Evolutionary conservation across 2,329 filamentous ascomycete species (phyloP), one percentile per base, ranked within the genome.

Genomic region (Pseudogymnoascus sp.): DNA sequence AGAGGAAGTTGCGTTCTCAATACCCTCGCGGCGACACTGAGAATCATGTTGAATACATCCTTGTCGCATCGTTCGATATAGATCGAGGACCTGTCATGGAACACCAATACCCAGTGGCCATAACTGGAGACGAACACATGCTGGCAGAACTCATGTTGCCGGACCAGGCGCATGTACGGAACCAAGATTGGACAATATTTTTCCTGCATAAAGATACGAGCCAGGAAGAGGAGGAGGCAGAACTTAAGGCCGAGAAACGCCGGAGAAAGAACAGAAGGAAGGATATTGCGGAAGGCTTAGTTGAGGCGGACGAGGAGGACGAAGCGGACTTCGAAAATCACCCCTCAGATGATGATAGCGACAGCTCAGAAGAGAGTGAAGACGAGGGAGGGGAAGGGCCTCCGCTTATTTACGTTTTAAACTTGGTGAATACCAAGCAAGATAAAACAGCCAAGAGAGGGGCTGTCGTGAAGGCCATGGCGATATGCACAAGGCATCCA

Each of bases 171-270:
- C 95, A 99, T 77, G 86, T 95, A 66, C 86, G 95, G 40, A 93
- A 90, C 72, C 93, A 97, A 77, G 95, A 99, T 75, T 99, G 95
- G 95, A 99, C 95, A 45, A 96, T 97, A 63, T 99, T 99, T 79
- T 99, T 99, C 74, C 75, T 99, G 64, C 95, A 99, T 78, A 97
- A 97, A 75, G 95, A 99, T 74, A 90, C 88, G 3, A 93, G 86
- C 65, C 86, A 88, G 61, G 88, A 90, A 65, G 90, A 93, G 64
- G 93, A 96, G 65, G 89, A 92, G 31, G 84, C 86, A 64, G 88
- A 91, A 69, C 80, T 80, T 40, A 87, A 83, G 68, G 78, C 81
- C 71, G 79, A 81, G 68, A 77, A 82, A 70, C 80, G 74, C 63
- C 78, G 76, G 68, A 76, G 77, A 72, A 80, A 84, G 63, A 80